Conservation (phyloP, 257 asterid genomes). For the Solanum chiquidenum region DNA sequence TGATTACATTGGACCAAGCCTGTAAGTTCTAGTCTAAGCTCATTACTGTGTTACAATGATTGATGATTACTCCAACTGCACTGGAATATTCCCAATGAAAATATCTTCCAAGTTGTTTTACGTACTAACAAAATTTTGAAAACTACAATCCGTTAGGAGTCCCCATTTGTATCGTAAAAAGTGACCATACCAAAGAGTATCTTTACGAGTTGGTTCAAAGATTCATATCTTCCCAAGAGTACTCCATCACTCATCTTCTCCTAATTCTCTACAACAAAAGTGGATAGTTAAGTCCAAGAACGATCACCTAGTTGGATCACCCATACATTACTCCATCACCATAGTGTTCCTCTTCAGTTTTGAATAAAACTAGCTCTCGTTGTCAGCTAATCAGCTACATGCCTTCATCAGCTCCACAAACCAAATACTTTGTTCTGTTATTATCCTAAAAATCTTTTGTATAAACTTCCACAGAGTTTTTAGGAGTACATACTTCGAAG, state of each 20-base stretch:
- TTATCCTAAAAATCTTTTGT: neutral
- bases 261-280: neutral
- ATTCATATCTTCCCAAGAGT: neutral
- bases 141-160: neutral
- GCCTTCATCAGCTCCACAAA: neutral
- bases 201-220: neutral
- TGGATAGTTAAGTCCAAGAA: neutral
- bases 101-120: neutral
- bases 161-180: neutral
- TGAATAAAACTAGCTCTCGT: neutral
- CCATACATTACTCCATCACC: neutral
- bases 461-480: neutral
- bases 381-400: neutral
- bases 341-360: neutral
- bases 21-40: neutral
- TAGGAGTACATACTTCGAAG: neutral
- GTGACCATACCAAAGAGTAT: neutral
- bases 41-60: neutral
- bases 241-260: neutral
- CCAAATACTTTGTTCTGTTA: neutral
- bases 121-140: neutral
- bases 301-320: neutral
- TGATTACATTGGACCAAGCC: neutral
- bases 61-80: neutral
- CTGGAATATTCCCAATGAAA: neutral